Conservation (phyloP, 805 yeast species). For the Komagataella phaffii region DNA sequence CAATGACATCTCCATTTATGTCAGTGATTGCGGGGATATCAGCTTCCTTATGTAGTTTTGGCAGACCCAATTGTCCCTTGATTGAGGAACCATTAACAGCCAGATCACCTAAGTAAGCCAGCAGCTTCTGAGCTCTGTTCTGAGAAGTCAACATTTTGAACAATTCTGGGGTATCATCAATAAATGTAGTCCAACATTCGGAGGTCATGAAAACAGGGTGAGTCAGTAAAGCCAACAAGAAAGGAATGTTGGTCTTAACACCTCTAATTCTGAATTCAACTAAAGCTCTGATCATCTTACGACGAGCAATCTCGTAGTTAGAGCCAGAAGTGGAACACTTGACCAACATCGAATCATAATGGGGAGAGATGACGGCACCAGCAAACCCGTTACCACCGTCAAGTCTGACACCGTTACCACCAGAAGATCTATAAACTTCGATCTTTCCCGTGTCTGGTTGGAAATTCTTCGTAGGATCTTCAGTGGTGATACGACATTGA, state of each 20-base stretch:
- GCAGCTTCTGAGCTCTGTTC: constrained; percentile 91
- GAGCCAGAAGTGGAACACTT: constrained; percentile 97
- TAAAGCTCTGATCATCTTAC: constrained; percentile 94
- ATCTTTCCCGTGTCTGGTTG: constrained; percentile 98
- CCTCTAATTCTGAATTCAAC: constrained; percentile 98
- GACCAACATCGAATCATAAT: constrained; percentile 96
- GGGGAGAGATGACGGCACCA: constrained; percentile 93
- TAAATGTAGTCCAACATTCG: constrained; percentile 95
- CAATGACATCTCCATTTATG: constrained; percentile 42
- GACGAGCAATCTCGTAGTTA: constrained; percentile 89
- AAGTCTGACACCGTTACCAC: constrained; percentile 98
- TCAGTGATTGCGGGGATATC: constrained; percentile 62
- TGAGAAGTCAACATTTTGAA: constrained; percentile 91
- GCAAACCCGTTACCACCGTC: constrained; percentile 99
- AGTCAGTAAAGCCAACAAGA: constrained; percentile 81
- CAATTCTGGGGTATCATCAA: constrained; percentile 93
- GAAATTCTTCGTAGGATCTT: constrained; percentile 92
- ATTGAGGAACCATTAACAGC: constrained; percentile 94
- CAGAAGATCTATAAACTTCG: constrained; percentile 95
- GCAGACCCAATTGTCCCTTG: constrained; percentile 89
- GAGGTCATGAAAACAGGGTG: constrained; percentile 79
- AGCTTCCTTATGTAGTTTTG: constrained; percentile 69
- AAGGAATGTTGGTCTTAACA: constrained; percentile 96
- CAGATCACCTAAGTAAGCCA: constrained; percentile 84
- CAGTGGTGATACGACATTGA: constrained; percentile 98